A percentile compares a stretch with the other conserved stretches of the same genome.
phyloP scores from a whole-genome alignment of 1,139 yeast genomes.

The Diutina catenulata region DNA sequence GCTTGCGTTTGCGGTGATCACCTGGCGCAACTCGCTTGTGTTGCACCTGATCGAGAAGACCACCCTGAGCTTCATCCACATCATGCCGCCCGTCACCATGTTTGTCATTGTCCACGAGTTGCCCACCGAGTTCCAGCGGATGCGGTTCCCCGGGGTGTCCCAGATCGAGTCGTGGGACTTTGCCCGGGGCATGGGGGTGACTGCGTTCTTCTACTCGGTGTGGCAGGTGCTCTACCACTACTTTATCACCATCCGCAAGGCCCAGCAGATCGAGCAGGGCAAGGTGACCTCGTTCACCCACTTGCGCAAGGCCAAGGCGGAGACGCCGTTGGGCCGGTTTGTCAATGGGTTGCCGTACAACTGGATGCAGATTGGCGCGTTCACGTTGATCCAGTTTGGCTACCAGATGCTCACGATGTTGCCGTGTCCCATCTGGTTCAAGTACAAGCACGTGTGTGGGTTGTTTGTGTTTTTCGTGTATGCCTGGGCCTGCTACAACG shows the following conservation, averaged over 20 bases:
- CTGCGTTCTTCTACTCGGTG: constrained; percentile 74
- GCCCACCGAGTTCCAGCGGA: constrained; percentile 38
- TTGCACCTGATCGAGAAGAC: constrained; percentile 87
- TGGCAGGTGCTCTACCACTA: constrained; percentile 91
- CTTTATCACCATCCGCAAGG: constrained; percentile 72
- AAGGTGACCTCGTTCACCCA: constrained; percentile 81
- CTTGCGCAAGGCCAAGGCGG: constrained; percentile 59
- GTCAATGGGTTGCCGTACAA: constrained; percentile 78
- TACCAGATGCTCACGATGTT: constrained; percentile 87
- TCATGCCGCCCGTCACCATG: constrained; percentile 82
- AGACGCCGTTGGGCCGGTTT: constrained; percentile 57
- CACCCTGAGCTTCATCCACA: constrained; percentile 85
- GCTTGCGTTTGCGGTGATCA: constrained; percentile 82
- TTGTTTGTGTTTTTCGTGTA: constrained; percentile 61
- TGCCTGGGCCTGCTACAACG: constrained; percentile 74
- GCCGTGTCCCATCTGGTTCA: constrained; percentile 80
- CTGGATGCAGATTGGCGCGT: constrained; percentile 72
- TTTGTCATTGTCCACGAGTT: constrained; percentile 80
- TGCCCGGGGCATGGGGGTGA: constrained; percentile 59
- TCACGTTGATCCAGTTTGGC: constrained; percentile 74
- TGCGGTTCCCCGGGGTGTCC: constrained; percentile 74
- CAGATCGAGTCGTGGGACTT: constrained; percentile 59
- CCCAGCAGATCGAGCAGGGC: constrained; percentile 77
- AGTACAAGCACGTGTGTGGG: constrained; percentile 54
- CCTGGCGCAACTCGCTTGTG: constrained; percentile 93